A percentile compares a stretch with the other conserved stretches of the same genome.
phyloP scores from a whole-genome alignment of 306 rosid species.

The Vigna radiata region DNA sequence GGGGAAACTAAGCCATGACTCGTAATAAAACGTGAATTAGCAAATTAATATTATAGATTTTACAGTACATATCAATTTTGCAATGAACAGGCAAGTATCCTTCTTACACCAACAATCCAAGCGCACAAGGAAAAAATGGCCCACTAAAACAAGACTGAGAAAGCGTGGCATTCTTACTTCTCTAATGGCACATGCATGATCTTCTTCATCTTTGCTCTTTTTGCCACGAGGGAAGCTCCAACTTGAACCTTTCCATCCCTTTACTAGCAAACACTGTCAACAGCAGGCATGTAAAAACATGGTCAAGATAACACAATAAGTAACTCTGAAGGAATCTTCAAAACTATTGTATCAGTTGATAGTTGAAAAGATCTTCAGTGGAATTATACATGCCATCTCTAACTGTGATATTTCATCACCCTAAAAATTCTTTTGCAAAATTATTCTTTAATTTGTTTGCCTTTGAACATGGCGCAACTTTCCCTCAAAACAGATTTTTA shows the following conservation, averaged over 20 bases:
- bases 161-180: constrained; percentile 64
- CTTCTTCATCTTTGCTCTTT: constrained; percentile 98
- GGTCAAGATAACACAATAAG: constrained; percentile 23
- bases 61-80: constrained; percentile 31
- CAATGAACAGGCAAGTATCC: constrained; percentile 9
- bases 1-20: constrained; percentile 30
- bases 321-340: constrained; percentile 6
- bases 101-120: constrained; percentile 30
- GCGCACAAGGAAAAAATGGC: constrained; percentile 26
- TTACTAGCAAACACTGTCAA: constrained; percentile 89
- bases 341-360: not conserved
- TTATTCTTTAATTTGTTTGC: not conserved
- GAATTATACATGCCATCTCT: not conserved
- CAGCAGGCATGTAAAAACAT: constrained; percentile 42
- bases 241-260: constrained; percentile 99
- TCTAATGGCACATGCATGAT: constrained; percentile 93
- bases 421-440: not conserved
- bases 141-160: constrained; percentile 14
- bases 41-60: constrained; percentile 7
- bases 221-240: constrained; percentile 99
- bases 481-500: not conserved
- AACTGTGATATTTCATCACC: not conserved
- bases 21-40: constrained; percentile 26
- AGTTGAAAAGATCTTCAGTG: constrained; percentile 2
- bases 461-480: not conserved